Conservation (phyloP, 1,284 basidiomycete genomes). For the Athelia psychrophila region DNA sequence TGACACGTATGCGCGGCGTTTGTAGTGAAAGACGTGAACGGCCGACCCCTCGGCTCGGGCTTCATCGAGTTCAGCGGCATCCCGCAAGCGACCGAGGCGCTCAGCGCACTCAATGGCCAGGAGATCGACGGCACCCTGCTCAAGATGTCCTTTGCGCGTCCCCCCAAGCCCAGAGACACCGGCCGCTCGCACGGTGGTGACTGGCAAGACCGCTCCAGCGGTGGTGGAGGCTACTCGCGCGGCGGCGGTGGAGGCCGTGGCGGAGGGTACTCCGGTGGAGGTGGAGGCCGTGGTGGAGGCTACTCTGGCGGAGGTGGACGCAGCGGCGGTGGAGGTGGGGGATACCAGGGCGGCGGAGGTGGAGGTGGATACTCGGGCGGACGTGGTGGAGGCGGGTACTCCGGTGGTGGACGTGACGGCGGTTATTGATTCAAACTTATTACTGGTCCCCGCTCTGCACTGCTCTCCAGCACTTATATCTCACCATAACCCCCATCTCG, state of each 20-base stretch:
- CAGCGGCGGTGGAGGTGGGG: not conserved
- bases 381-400: not conserved
- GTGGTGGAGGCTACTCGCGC: not conserved
- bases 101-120: conserved; percentile 25
- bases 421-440: not conserved
- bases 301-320: conserved; percentile 4
- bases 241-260: not conserved
- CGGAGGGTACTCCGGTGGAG: conserved; percentile 1
- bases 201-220: not conserved
- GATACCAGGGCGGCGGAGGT: not conserved
- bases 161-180: conserved; percentile 3
- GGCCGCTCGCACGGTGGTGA: not conserved
- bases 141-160: conserved; percentile 24
- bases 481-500: not conserved
- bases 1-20: not conserved
- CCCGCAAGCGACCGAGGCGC: conserved; percentile 30
- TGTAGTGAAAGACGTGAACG: conserved; percentile 29
- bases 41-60: conserved; percentile 24
- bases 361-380: not conserved
- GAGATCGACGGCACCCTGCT: conserved; percentile 20
- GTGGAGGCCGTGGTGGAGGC: conserved; percentile 4
- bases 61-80: conserved; percentile 36
- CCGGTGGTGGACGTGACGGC: not conserved
- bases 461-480: not conserved
- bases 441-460: not conserved